phyloP scores from a whole-genome alignment of 2,329 filamentous ascomycete species.

The Fusarium verticillioides region DNA sequence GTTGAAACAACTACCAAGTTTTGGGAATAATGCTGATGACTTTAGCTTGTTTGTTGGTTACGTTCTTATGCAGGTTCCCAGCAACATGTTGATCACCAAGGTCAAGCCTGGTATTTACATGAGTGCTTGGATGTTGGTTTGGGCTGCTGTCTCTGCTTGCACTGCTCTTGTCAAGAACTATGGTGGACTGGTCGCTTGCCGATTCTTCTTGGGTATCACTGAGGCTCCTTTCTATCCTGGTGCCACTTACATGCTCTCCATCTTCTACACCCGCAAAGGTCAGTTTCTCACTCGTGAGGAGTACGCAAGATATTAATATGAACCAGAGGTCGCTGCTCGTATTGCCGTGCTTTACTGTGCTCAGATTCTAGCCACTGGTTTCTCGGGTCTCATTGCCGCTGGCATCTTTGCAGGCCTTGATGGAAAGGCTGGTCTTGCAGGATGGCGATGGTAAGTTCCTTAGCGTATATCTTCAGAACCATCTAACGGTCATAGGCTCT shows the following conservation, averaged over 20 bases:
- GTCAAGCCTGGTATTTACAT: slow-evolving; percentile 56
- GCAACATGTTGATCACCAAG: slow-evolving; percentile 57
- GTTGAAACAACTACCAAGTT: background rate
- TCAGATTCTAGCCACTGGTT: slow-evolving; percentile 73
- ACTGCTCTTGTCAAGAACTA: slow-evolving; percentile 52
- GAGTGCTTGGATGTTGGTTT: slow-evolving; percentile 54
- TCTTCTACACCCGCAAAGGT: slow-evolving; percentile 50
- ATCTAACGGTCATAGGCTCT: slow-evolving; percentile 37
- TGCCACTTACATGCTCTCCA: slow-evolving; percentile 50
- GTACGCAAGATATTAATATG: background rate
- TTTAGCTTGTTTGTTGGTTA: slow-evolving; percentile 55
- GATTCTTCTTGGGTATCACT: slow-evolving; percentile 54
- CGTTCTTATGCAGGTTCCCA: slow-evolving; percentile 54
- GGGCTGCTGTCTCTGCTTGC: slow-evolving; percentile 53
- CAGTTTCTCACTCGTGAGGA: accelerated
- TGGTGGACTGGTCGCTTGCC: slow-evolving; percentile 48
- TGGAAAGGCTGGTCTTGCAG: slow-evolving; percentile 62
- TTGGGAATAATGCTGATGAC: background rate
- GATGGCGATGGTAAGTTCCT: slow-evolving; percentile 66
- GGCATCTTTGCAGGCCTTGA: slow-evolving; percentile 63
- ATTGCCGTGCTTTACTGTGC: slow-evolving; percentile 70
- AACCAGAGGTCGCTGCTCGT: slow-evolving; percentile 70
- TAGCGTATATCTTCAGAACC: accelerated
- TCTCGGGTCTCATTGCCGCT: slow-evolving; percentile 70
- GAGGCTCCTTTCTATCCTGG: slow-evolving; percentile 56